These are phyloP conservation scores for Scheffersomyces stambukii DNA, from an alignment of 1,139 yeast species.

Conservation along the genomic window DNA sequence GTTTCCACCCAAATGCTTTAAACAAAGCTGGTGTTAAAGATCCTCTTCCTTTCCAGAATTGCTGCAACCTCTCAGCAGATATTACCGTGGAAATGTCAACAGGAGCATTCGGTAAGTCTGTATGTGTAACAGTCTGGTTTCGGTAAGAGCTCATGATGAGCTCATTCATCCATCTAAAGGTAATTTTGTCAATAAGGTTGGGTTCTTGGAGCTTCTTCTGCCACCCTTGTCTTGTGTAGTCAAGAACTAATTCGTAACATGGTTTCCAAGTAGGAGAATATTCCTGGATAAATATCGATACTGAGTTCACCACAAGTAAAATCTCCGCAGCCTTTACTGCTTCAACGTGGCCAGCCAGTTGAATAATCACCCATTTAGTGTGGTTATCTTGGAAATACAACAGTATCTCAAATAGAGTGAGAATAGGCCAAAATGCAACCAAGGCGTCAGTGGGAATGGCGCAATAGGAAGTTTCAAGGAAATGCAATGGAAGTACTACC, in stretches of 20 bases:
- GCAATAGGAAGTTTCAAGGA: constrained; percentile 29
- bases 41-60: constrained; percentile 22
- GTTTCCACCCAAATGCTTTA: constrained; percentile 46
- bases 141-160: constrained; percentile 47
- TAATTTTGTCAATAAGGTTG: constrained; percentile 46
- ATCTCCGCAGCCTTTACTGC: constrained; percentile 14
- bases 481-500: constrained; percentile 37
- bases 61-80: constrained; percentile 15
- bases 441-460: constrained; percentile 32
- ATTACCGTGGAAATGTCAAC: constrained; percentile 38
- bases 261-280: constrained; percentile 25
- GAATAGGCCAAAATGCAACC: constrained; percentile 41
- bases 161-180: constrained; percentile 62
- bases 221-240: constrained; percentile 11
- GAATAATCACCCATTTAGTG: constrained; percentile 23
- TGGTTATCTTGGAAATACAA: constrained; percentile 27
- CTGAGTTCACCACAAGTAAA: constrained; percentile 16
- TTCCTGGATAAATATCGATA: constrained; percentile 21
- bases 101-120: constrained; percentile 56
- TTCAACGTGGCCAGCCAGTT: constrained; percentile 8
- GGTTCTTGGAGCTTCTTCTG: constrained; percentile 27
- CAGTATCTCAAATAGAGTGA: constrained; percentile 17
- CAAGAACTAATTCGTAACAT: constrained; percentile 17
- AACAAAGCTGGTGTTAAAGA: constrained; percentile 41
- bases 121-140: constrained; percentile 43